These are phyloP conservation scores for Juncus effusus DNA, from an alignment of 176 grass and related monocot species.

Conservation along the genomic window DNA sequence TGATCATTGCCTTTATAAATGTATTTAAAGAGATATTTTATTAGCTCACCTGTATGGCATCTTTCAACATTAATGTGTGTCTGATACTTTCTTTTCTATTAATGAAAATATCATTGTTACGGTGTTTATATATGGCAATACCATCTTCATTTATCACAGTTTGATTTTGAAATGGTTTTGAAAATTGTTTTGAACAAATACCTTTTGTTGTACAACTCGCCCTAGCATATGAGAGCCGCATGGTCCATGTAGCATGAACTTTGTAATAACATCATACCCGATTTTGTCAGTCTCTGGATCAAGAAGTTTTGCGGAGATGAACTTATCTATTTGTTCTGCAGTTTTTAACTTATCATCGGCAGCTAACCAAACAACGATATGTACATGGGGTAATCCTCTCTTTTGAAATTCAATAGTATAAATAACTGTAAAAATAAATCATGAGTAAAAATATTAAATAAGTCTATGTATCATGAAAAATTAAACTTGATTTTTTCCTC, in stretches of 20 bases:
- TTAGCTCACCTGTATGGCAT: conserved; percentile 4
- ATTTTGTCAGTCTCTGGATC: neutral
- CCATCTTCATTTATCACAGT: conserved; percentile 26
- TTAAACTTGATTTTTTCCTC: no score
- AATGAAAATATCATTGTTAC: neutral
- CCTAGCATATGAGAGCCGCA: neutral
- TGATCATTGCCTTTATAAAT: neutral
- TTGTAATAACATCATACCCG: neutral
- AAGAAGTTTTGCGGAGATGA: neutral
- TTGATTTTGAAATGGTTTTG: neutral
- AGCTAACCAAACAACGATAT: neutral
- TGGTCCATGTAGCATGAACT: neutral
- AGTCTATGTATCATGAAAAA: neutral
- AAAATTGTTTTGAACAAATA: conserved; percentile 19
- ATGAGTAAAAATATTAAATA: neutral
- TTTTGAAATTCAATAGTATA: neutral
- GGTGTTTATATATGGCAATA: conserved; percentile 22
- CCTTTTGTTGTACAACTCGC: conserved; percentile 6
- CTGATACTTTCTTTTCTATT: conserved; percentile 26
- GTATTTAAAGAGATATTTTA: conserved; percentile 40
- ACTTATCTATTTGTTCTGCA: neutral
- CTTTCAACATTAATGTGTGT: conserved; percentile 24
- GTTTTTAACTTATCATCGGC: neutral
- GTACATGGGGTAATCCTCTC: neutral
- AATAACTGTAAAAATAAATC: neutral